Conservation (phyloP, 257 asterid species). For the Ligustrum vulgare region DNA sequence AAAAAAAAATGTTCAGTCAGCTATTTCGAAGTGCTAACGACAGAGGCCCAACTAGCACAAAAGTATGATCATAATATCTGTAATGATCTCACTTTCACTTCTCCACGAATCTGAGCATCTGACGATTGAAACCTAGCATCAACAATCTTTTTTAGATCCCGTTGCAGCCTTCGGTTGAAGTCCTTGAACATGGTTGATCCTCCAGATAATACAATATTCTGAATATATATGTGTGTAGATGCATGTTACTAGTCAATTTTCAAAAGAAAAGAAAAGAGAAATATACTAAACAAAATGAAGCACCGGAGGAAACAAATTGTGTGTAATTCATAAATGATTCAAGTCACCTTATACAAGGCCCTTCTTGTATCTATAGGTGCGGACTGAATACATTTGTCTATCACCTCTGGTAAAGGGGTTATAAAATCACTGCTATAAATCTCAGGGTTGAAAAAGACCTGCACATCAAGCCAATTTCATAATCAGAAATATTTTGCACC, state of each 20-base stretch:
- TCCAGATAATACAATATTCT: constrained; percentile 93
- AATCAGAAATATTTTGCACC: constrained; percentile 12
- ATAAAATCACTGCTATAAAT: constrained; percentile 63
- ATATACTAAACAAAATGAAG: constrained; percentile 14
- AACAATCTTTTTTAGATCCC: constrained; percentile 86
- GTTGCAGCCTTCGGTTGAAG: constrained; percentile 80
- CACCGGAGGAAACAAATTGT: background rate
- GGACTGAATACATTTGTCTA: constrained; percentile 93
- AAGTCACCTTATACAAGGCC: constrained; percentile 82
- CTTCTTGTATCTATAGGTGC: constrained; percentile 99
- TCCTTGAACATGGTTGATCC: constrained; percentile 99
- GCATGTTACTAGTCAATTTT: constrained; percentile 24
- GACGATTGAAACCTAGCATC: constrained; percentile 80
- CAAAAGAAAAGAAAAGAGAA: background rate
- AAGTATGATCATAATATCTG: background rate
- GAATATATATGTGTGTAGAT: constrained; percentile 32
- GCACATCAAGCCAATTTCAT: constrained; percentile 29
- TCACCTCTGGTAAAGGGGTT: constrained; percentile 78
- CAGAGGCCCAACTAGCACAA: constrained; percentile 1
- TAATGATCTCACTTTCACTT: constrained; percentile 50
- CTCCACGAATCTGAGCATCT: constrained; percentile 65
- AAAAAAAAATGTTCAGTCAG: background rate
- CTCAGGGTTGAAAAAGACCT: constrained; percentile 96
- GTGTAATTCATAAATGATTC: constrained; percentile 13
- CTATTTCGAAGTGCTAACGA: constrained; percentile 5